phyloP scores from a whole-genome alignment of 768 basidiomycete genomes.

The Suillus placidus region DNA sequence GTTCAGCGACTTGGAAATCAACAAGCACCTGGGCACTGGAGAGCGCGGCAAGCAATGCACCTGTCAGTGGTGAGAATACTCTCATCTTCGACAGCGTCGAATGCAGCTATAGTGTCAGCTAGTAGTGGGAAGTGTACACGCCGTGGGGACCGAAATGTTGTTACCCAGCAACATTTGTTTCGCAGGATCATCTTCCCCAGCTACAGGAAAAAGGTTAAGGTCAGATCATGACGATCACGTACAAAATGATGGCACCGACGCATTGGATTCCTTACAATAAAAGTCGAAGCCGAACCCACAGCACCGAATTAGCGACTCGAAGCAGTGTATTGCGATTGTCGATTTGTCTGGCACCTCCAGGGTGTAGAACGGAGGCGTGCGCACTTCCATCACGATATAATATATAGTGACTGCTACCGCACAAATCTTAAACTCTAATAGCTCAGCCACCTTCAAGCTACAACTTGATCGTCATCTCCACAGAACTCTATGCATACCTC shows the following conservation, averaged over 20 bases:
- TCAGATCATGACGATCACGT: not conserved
- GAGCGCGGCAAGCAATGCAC: conserved; percentile 13
- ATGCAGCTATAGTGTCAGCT: too few species aligned
- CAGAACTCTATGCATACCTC: too few species aligned
- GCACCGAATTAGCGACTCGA: too few species aligned
- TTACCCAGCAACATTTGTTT: not conserved
- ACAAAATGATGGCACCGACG: not conserved
- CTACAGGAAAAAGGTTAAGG: not conserved
- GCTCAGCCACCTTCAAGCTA: too few species aligned
- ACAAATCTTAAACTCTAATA: too few species aligned
- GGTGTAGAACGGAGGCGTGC: too few species aligned
- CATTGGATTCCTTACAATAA: not conserved
- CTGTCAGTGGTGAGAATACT: conserved; percentile 18
- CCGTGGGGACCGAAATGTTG: not conserved
- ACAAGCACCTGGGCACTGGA: conserved; percentile 38
- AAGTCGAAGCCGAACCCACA: not conserved
- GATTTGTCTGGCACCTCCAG: too few species aligned
- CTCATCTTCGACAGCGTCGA: conserved; percentile 25
- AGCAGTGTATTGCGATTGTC: too few species aligned
- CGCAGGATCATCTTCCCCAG: not conserved
- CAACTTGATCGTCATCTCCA: too few species aligned
- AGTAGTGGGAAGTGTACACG: not conserved
- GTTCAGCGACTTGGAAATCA: conserved; percentile 75
- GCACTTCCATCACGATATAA: too few species aligned
- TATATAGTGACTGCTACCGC: too few species aligned